These are phyloP conservation scores for Puccinia novopanici DNA, from an alignment of 1,284 basidiomycete genomes.

Conservation along the genomic window DNA sequence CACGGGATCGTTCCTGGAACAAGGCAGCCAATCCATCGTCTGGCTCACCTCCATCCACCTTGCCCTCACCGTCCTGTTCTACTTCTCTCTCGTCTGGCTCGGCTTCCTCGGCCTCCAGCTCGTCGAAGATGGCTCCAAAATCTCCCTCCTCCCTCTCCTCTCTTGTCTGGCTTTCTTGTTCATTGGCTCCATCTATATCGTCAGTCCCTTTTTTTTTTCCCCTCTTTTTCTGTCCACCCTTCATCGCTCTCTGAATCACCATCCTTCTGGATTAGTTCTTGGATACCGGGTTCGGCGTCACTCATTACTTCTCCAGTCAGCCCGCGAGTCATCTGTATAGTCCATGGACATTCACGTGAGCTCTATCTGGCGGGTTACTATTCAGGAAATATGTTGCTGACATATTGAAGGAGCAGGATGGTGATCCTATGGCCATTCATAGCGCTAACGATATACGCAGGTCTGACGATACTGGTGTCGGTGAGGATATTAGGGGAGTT, in stretches of 20 bases:
- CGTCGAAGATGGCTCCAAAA: conserved; percentile 56
- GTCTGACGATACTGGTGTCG: neutral
- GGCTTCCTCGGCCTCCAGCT: conserved; percentile 56
- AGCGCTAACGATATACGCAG: conserved; percentile 13
- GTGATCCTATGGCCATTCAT: conserved; percentile 43
- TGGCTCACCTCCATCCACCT: conserved; percentile 55
- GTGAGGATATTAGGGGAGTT: conserved; percentile 7
- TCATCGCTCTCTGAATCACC: conserved; percentile 50
- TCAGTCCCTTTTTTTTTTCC: neutral
- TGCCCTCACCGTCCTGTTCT: conserved; percentile 51
- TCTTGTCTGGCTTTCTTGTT: neutral
- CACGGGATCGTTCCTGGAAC: conserved; percentile 53
- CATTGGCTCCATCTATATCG: conserved; percentile 37
- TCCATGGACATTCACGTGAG: conserved; percentile 56
- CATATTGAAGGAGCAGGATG: neutral
- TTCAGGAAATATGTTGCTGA: neutral
- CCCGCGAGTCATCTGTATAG: conserved; percentile 53
- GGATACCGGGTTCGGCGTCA: conserved; percentile 56
- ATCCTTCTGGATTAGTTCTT: conserved; percentile 45
- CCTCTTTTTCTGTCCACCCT: conserved; percentile 13
- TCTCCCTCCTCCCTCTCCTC: conserved; percentile 52
- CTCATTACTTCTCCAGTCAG: conserved; percentile 55
- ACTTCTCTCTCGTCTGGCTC: conserved; percentile 54
- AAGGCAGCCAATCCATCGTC: conserved; percentile 52
- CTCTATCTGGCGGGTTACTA: neutral